phyloP scores from a whole-genome alignment of 257 asterid genomes.

The Rehmannia glutinosa region DNA sequence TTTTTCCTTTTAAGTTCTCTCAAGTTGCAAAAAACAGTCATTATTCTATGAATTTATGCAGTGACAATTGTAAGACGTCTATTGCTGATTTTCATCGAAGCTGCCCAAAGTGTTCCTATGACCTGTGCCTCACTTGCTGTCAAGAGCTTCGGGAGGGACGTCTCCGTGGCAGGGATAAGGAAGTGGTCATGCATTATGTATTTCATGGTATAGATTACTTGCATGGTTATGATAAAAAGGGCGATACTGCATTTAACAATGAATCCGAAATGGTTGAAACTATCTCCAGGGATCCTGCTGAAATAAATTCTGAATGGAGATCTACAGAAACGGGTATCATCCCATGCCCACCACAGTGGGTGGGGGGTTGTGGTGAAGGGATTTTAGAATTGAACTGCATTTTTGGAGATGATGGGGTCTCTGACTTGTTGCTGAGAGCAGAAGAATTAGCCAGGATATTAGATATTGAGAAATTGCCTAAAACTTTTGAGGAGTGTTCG shows the following conservation, averaged over 20 bases:
- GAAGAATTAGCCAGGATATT: conserved; percentile 29
- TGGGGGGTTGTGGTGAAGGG: conserved; percentile 66
- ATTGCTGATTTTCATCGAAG: conserved; percentile 71
- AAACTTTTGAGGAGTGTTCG: conserved; percentile 31
- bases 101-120: conserved; percentile 68
- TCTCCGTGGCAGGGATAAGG: conserved; percentile 42
- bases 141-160: conserved; percentile 65
- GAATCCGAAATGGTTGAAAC: conserved; percentile 17
- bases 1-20: background rate
- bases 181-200: conserved; percentile 19
- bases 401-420: conserved; percentile 32
- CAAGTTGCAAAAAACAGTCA: background rate
- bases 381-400: conserved; percentile 43
- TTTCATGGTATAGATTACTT: conserved; percentile 34
- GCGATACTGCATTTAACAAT: background rate
- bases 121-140: conserved; percentile 79
- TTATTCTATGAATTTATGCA: conserved; percentile 33
- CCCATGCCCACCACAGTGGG: conserved; percentile 44
- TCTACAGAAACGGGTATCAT: conserved; percentile 44
- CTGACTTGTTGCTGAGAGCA: conserved; percentile 42
- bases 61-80: conserved; percentile 72
- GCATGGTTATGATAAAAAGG: conserved; percentile 30
- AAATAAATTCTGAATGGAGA: conserved; percentile 40
- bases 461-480: conserved; percentile 12
- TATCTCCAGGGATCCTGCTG: background rate